A percentile compares a stretch with the other conserved stretches of the same genome.
These are phyloP conservation scores for Candida sonorensis DNA, from an alignment of 805 yeast species.

Conservation along the genomic window DNA sequence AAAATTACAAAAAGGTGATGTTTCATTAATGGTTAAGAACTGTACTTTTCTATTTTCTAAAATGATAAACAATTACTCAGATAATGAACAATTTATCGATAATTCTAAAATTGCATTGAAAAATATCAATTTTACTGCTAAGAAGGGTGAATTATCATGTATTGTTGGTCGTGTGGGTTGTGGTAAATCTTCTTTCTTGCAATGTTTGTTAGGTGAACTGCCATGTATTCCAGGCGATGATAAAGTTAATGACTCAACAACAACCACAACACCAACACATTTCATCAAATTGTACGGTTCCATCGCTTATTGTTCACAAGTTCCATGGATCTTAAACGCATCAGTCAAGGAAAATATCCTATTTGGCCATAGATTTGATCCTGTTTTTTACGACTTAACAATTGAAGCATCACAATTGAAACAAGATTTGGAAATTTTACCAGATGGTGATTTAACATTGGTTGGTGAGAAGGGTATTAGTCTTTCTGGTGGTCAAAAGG, in stretches of 20 bases:
- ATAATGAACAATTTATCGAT: constrained; percentile 35
- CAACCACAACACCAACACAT: constrained; percentile 15
- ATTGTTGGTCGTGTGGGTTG: constrained; percentile 63
- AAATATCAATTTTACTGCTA: constrained; percentile 41
- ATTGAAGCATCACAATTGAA: constrained; percentile 82
- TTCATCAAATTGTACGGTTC: constrained; percentile 31
- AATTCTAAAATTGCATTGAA: constrained; percentile 37
- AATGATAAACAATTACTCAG: constrained; percentile 8
- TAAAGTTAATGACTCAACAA: no score
- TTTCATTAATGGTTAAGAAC: constrained; percentile 37
- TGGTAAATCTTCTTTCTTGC: constrained; percentile 56
- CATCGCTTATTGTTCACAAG: constrained; percentile 58
- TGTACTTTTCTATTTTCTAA: constrained; percentile 48
- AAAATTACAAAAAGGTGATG: constrained; percentile 20
- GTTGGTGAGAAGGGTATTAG: constrained; percentile 98
- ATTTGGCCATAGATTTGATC: constrained; percentile 82
- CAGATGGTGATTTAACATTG: constrained; percentile 85
- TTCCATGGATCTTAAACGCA: constrained; percentile 97
- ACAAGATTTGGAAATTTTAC: constrained; percentile 70
- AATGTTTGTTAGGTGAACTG: constrained; percentile 50
- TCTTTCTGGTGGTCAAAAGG: constrained; percentile 96
- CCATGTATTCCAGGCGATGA: constrained; percentile 28
- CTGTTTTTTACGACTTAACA: constrained; percentile 73
- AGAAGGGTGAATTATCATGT: constrained; percentile 49
- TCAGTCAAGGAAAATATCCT: constrained; percentile 84